Evolutionary conservation across 2,329 filamentous ascomycete genomes (phyloP), one percentile per base, ranked within the genome.

Genomic region (Colletotrichum sp.): DNA sequence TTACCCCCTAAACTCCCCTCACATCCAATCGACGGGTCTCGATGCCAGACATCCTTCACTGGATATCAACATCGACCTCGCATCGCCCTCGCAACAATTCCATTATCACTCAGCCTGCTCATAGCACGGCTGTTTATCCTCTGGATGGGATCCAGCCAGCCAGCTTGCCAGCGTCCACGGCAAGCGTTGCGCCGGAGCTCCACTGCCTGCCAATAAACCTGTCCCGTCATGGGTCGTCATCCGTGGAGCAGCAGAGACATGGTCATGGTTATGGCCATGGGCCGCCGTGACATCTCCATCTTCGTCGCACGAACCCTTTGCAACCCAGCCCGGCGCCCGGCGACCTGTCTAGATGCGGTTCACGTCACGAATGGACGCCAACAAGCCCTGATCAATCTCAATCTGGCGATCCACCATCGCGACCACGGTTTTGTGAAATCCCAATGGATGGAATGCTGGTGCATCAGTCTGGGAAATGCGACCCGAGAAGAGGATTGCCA

Each of bases 11-110:
- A 63, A 55, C 24, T 34, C 12, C 57, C 36, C 21, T 72, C n/a
- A 8, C 30, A 13, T 26, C 70, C 69, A 76, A 72, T 69, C 44
- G 69, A 34, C 34, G 55, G 44, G 13, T 76, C 39, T 67, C 69
- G 73, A 76, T 76, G 73, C 57, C 32, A 34, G 26, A 26, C 34
- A 72, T 55, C 63, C 73, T 64, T 76, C 39, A 24, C 63, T 36
- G 57, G 62, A 68, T 72, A 49, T 44, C 69, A 68, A 52, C 30
- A 72, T 75, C 72, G 62, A 39, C 24, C 69, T 55, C 36, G 52
- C 44, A 49, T 67, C 24, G 18, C 62, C 62, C 39, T 24, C 49
- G 21, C 69, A 28, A n/a, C 24, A 72, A 26, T 39, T 49, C 18
- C 63, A 62, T 60, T n/a, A 60, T 72, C 49, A 12, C 30, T 21